Percentiles rank a stretch among this genome's conserved stretches.
Conservation (phyloP, 805 yeast species). For the Candida berthetii region DNA sequence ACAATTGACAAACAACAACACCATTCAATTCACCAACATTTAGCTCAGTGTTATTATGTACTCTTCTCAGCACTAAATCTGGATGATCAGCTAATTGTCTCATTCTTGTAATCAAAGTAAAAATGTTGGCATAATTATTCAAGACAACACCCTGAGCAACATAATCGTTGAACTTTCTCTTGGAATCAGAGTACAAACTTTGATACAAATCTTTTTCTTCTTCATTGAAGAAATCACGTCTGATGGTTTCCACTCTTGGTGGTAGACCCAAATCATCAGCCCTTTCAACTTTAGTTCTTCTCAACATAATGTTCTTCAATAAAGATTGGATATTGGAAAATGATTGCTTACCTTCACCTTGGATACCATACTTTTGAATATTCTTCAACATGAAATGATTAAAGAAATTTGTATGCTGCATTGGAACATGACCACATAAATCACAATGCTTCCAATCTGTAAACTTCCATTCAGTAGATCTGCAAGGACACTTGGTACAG, state of each 20-base stretch:
- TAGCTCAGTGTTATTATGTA: constrained; percentile 32
- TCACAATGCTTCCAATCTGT: constrained; percentile 81
- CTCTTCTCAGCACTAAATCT: constrained; percentile 79
- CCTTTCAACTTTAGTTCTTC: constrained; percentile 92
- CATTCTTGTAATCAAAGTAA: constrained; percentile 94
- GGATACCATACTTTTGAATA: constrained; percentile 79
- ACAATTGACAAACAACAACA: constrained; percentile 76
- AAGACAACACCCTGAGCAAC: constrained; percentile 96
- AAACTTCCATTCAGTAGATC: constrained; percentile 78
- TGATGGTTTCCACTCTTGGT: constrained; percentile 86
- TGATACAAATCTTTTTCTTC: constrained; percentile 93
- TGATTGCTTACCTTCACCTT: constrained; percentile 74
- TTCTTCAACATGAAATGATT: constrained; percentile 94
- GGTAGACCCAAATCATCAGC: constrained; percentile 98
- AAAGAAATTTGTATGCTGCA: constrained; percentile 93
- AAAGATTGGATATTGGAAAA: constrained; percentile 72
- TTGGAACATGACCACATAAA: constrained; percentile 82
- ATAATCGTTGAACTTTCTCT: constrained; percentile 82
- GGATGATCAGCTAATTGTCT: constrained; percentile 98
- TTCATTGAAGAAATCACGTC: constrained; percentile 84
- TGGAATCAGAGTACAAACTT: constrained; percentile 80
- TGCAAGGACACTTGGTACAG: constrained; percentile 91
- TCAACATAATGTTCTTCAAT: constrained; percentile 75
- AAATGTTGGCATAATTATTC: constrained; percentile 95
- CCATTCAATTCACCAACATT: constrained; percentile 27